Base-by-base conservation (phyloP, 116 monocot genomes). In the Papilionanthe hybrid region DNA sequence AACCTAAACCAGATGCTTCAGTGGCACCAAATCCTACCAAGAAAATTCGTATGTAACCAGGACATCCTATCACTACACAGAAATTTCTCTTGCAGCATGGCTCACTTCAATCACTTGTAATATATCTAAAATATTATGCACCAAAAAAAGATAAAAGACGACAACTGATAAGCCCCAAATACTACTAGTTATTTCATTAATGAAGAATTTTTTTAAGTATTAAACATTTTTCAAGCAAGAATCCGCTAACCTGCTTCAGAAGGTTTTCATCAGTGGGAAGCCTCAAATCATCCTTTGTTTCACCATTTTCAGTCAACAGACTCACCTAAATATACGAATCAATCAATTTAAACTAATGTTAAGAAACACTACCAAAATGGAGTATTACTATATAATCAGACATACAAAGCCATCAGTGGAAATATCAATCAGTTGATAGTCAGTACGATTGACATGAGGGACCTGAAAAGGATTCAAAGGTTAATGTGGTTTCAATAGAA, bases 241-340 rank as follows among this genome's bases (percentile, higher is more conserved):
- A 28, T 32, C 30, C 28, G 63, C 42, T 42, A 49, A 79, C 67
- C 75, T 76, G 79, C 37, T 41, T 20, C 5, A 76, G 65, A 55
- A 78, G 72, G 27, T 25, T 75, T 17, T 79, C 75, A 84, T 79
- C 78, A 19, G 80, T 72, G 9, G 77, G 77, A 55, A 77, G 80
- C 71, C 37, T 84, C 75, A 84, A 48, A 50, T 80, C 71, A 81
- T 75, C 75, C 56, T 81, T 81, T 27, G 81, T 81, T 42, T 75
- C 74, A 11, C 75, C 81, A 76, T 48, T 65, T 57, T 81, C 75
- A 63, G 81, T 75, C 60, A 81, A 63, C 55, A 81, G 81, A 75
- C 81, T 81, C 65, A 81, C 80, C 72, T 80, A 22, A 32, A 30
- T 44, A 75, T 45, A 75, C 37, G 47, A 45, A 22, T 75, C 75